phyloP scores from a whole-genome alignment of 2,329 filamentous ascomycete genomes.

The Aureobasidium zeae region DNA sequence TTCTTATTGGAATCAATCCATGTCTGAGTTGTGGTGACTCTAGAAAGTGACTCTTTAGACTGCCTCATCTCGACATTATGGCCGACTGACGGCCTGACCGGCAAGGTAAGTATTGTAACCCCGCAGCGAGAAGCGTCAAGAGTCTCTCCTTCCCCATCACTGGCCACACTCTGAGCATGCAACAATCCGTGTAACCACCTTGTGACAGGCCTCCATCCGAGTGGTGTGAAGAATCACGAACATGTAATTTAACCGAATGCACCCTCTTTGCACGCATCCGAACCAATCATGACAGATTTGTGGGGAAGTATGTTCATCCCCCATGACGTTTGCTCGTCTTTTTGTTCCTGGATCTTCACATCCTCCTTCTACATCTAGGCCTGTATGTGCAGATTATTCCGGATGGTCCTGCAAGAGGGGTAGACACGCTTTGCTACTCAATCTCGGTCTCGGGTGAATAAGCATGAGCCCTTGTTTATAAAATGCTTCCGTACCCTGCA shows the following conservation, averaged over 20 bases:
- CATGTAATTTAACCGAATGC: neutral
- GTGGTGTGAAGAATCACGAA: conserved; percentile 11
- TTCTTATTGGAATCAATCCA: too few species aligned
- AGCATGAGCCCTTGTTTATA: conserved; percentile 3
- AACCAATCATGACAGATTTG: neutral
- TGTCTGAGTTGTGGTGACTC: too few species aligned
- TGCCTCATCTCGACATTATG: too few species aligned
- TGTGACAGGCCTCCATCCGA: neutral
- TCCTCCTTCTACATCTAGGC: neutral
- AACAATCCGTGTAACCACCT: too few species aligned
- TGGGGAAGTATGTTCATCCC: too few species aligned
- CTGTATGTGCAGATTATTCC: conserved; percentile 7
- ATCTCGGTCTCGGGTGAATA: conserved; percentile 11
- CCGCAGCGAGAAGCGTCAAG: too few species aligned
- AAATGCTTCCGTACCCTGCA: conserved; percentile 1
- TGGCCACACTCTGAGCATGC: too few species aligned
- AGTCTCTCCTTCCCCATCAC: too few species aligned
- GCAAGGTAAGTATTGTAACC: too few species aligned
- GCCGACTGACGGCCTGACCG: too few species aligned
- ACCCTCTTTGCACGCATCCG: neutral
- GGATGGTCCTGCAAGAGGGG: conserved; percentile 6
- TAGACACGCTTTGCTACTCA: neutral
- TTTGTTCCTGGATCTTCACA: conserved; percentile 11
- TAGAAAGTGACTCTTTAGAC: too few species aligned
- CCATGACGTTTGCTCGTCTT: conserved; percentile 4